Percentiles rank a stretch among this genome's conserved stretches.
Evolutionary conservation across 371 early-diverging fungal species (phyloP).

Genomic region (Smittium mucronatum): DNA sequence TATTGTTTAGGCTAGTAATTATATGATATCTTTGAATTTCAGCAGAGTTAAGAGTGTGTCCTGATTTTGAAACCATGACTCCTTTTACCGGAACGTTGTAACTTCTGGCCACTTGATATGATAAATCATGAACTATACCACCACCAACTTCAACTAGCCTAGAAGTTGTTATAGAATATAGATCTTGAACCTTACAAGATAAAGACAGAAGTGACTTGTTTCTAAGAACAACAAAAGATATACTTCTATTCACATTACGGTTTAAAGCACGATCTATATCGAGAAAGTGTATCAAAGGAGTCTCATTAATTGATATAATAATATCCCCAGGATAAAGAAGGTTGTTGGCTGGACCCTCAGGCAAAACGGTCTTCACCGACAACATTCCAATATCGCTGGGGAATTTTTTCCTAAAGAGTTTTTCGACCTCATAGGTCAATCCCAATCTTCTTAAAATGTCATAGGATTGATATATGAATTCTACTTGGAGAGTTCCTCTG

Average conservation of each 20-base stretch:
- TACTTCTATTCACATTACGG: conserved; percentile 40
- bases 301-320: conserved; percentile 59
- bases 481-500: conserved; percentile 80
- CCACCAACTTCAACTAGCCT: conserved; percentile 75
- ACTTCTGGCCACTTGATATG: conserved; percentile 49
- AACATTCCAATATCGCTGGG: conserved; percentile 81
- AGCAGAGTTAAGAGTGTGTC: conserved; percentile 50
- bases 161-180: conserved; percentile 59
- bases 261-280: conserved; percentile 44
- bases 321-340: conserved; percentile 79
- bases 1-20: conserved; percentile 49
- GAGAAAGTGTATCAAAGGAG: conserved; percentile 71
- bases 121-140: conserved; percentile 67
- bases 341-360: conserved; percentile 63
- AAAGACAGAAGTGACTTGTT: conserved; percentile 42
- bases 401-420: conserved; percentile 45
- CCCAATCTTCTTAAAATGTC: conserved; percentile 67
- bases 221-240: conserved; percentile 53
- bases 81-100: conserved; percentile 46
- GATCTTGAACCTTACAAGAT: conserved; percentile 49
- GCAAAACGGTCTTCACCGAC: conserved; percentile 65
- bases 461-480: conserved; percentile 45
- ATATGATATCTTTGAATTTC: conserved; percentile 43
- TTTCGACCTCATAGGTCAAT: conserved; percentile 51
- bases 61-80: conserved; percentile 66